Evolutionary conservation across 2,329 filamentous ascomycete species (phyloP).

Genomic region (Metarhizium anisopliae): DNA sequence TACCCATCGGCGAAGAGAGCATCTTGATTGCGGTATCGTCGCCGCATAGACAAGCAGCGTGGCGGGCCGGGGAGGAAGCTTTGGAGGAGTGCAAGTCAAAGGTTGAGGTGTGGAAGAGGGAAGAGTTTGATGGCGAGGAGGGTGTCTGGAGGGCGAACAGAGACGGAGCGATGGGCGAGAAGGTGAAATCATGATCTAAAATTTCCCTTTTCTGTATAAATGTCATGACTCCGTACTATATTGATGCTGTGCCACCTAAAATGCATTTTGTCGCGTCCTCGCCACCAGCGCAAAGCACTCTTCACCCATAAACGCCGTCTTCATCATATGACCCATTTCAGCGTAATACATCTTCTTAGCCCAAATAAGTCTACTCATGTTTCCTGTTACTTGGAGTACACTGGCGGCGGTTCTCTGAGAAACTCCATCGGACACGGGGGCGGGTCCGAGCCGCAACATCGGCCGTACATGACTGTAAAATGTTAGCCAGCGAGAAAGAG

Average conservation of each 20-base stretch:
- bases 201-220: neutral
- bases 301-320: neutral
- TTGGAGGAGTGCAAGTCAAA: slow-evolving; percentile 76
- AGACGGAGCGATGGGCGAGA: slow-evolving; percentile 56
- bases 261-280: neutral
- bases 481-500: neutral
- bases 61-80: slow-evolving; percentile 81
- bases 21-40: slow-evolving; percentile 82
- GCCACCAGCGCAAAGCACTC: neutral
- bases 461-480: slow-evolving; percentile 25
- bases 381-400: slow-evolving; percentile 17
- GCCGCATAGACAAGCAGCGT: slow-evolving; percentile 75
- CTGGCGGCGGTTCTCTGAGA: slow-evolving; percentile 27
- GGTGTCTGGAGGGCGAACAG: slow-evolving; percentile 83
- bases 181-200: slow-evolving; percentile 18
- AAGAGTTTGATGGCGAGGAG: slow-evolving; percentile 72
- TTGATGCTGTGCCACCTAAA: neutral
- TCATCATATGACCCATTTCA: neutral
- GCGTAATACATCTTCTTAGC: neutral
- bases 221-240: neutral
- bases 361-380: slow-evolving; percentile 1
- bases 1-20: slow-evolving; percentile 87
- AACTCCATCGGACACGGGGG: slow-evolving; percentile 29
- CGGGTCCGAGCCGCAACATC: slow-evolving; percentile 18
- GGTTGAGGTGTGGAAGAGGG: slow-evolving; percentile 93